Evolutionary conservation across 2,329 filamentous ascomycete species (phyloP), one percentile per base, ranked within the genome.

Genomic region (Leptographium radiaticola): DNA sequence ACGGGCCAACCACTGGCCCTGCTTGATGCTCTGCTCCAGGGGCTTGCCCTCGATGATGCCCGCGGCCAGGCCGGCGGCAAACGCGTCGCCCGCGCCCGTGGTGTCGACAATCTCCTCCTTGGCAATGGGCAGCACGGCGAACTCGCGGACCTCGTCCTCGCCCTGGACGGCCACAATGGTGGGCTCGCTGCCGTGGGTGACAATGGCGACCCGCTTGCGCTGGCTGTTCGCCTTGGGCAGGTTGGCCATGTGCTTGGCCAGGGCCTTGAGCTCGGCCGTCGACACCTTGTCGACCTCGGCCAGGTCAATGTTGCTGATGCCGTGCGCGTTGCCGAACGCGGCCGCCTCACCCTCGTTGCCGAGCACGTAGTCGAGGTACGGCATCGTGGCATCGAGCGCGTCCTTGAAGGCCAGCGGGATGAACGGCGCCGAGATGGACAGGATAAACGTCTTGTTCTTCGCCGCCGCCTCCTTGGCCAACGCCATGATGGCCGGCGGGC

Each of bases 341-440:
- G 83, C 80, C 49, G 90, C 91, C 75, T 98, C 93, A 60, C 87
- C 87, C 82, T 98, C 93, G 74, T 98, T 98, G 66, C 90, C 91
- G 68, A 98, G 87, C 58, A 97, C 77, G 72, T 91, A 94, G 74
- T 97, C 90, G 77, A 89, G 94, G 81, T 95, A 96, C 34, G 87
- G 86, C 52, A 89, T 77, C 53, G 87, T 85, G 63, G 83, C 83
- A 71, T 95, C 89, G 49, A 98, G 81, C 60, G 83, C 86, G 50
- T 96, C 90, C 78, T 96, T 96, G 85, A 97, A 98, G 80, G 96
- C 95, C 68, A 95, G 86, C 42, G 86, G 76, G 65, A 98, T 95
- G 77, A 98, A 98, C 56, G 93, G 93, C 9, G 93, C 93, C 51
- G 89, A 93, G 57, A 98, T 81, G 62, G 89, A 94, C 62, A 98